A percentile compares a stretch with the other conserved stretches of the same genome.
Evolutionary conservation across 495 filamentous ascomycete species (phyloP).

Genomic region (Neurospora terricola): DNA sequence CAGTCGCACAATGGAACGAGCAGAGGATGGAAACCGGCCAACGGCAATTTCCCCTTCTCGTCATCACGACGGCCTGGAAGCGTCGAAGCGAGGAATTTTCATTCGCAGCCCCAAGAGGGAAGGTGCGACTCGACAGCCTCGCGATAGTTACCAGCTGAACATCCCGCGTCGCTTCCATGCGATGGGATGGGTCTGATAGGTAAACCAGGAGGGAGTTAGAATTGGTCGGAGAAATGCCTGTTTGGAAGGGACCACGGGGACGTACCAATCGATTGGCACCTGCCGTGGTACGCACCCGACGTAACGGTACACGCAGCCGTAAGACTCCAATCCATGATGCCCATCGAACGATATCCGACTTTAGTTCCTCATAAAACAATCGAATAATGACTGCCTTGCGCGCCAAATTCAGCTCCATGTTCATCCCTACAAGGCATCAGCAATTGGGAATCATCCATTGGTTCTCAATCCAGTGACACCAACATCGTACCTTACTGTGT

Average conservation of each 20-base stretch:
- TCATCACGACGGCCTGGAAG: background rate
- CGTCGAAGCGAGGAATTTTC: background rate
- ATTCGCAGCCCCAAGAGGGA: background rate
- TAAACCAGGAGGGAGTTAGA: background rate
- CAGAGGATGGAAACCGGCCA: background rate
- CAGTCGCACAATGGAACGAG: background rate
- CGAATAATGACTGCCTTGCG: background rate
- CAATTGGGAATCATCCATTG: background rate
- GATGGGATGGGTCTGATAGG: background rate
- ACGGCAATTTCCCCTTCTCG: background rate
- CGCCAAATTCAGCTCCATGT: background rate
- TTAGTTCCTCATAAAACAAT: background rate
- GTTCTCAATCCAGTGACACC: background rate
- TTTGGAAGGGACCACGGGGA: background rate
- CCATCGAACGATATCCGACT: background rate
- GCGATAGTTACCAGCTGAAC: background rate
- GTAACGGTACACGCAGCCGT: background rate
- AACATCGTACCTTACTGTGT: background rate
- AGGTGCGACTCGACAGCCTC: background rate
- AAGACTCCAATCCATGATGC: background rate
- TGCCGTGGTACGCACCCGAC: background rate
- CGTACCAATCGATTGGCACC: background rate
- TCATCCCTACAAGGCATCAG: background rate
- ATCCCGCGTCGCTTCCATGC: background rate
- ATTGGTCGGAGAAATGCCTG: background rate